These are phyloP conservation scores for Drechslera avenae DNA, from an alignment of 2,329 filamentous ascomycete genomes.

Conservation along the genomic window DNA sequence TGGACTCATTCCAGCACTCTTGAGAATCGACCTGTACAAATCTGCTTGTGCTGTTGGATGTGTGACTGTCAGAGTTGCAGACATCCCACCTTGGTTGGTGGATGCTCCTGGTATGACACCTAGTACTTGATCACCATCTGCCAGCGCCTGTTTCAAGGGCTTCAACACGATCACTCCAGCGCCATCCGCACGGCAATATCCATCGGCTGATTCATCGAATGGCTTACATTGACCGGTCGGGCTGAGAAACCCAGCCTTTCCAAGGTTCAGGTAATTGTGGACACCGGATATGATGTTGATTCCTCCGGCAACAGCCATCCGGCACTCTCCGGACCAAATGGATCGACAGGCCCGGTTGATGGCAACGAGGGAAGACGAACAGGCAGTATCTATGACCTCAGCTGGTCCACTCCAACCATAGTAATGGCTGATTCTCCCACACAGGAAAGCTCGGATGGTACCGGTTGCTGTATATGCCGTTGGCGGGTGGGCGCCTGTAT, in stretches of 20 bases:
- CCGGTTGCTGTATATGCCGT: constrained; percentile 28
- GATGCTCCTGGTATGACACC: constrained; percentile 36
- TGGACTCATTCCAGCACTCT: constrained; percentile 38
- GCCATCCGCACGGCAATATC: constrained; percentile 4
- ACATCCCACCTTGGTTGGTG: constrained; percentile 38
- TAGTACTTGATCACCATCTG: constrained; percentile 36
- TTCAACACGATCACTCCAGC: constrained; percentile 35
- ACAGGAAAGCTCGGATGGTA: constrained; percentile 29
- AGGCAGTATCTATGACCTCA: constrained; percentile 45
- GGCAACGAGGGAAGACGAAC: constrained; percentile 40
- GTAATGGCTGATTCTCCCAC: constrained; percentile 31
- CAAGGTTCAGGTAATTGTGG: background rate
- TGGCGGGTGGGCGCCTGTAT: constrained; percentile 17
- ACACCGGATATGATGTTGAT: constrained; percentile 20
- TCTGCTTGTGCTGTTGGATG: constrained; percentile 25
- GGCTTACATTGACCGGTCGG: constrained; percentile 2
- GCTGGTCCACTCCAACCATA: constrained; percentile 35
- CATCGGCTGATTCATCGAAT: constrained; percentile 1
- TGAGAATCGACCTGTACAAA: constrained; percentile 24
- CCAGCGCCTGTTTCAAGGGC: constrained; percentile 28
- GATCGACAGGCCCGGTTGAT: constrained; percentile 38
- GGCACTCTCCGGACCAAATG: constrained; percentile 35
- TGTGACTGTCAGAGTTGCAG: constrained; percentile 25
- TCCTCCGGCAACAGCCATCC: constrained; percentile 34
- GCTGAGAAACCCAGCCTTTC: background rate